phyloP scores from a whole-genome alignment of 495 filamentous ascomycete species.

The Neurospora sp. region DNA sequence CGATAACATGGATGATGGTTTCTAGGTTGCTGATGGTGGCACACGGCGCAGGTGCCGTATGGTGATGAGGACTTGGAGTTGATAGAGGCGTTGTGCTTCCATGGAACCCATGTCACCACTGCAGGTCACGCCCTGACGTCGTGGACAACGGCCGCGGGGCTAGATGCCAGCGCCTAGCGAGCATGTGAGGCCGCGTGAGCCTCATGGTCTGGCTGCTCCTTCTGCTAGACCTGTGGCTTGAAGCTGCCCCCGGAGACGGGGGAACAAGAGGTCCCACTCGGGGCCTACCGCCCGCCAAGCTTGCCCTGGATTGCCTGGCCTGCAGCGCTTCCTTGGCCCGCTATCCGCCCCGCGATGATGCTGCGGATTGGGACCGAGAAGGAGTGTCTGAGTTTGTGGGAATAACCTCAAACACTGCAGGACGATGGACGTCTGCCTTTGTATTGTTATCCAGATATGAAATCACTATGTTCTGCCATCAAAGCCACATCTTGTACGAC shows the following conservation, averaged over 20 bases:
- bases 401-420: neutral
- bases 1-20: neutral
- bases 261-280: neutral
- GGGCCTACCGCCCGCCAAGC: neutral
- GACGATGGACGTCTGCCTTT: neutral
- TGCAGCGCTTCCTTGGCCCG: neutral
- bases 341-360: neutral
- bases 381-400: neutral
- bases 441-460: neutral
- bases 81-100: neutral
- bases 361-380: neutral
- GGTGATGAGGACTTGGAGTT: neutral
- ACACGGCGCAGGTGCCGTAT: neutral
- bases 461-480: neutral
- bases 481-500: neutral
- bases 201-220: neutral
- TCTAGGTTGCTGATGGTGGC: neutral
- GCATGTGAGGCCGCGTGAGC: neutral
- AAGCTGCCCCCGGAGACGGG: neutral
- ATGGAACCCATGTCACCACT: slow-evolving; percentile 1
- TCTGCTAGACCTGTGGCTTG: neutral
- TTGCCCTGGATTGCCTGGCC: neutral
- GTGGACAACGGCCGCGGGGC: slow-evolving; percentile 1
- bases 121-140: slow-evolving; percentile 11
- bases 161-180: neutral